phyloP scores from a whole-genome alignment of 495 filamentous ascomycete species.

The Pyrenopolyporus hunteri region DNA sequence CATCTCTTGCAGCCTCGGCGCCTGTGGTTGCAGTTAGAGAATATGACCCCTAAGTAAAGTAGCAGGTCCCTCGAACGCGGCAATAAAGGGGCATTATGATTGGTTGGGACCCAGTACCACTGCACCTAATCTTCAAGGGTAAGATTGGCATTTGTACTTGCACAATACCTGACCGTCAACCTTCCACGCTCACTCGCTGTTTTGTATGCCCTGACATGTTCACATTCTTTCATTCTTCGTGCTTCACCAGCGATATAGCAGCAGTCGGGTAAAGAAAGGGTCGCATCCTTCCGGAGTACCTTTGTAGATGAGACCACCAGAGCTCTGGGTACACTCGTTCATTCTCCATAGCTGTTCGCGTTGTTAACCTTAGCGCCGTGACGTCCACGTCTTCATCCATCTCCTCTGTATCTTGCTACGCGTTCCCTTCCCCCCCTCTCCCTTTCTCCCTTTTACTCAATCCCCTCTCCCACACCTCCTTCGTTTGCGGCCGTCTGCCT shows the following conservation, averaged over 20 bases:
- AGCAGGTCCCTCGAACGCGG: constrained; percentile 10
- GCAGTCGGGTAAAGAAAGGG: constrained; percentile 12
- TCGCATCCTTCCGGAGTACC: constrained; percentile 22
- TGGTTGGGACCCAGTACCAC: constrained; percentile 1
- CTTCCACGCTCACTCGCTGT: no score
- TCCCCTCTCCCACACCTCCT: neutral
- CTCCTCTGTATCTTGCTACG: neutral
- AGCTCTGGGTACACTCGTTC: constrained; percentile 14
- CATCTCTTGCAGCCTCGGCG: constrained; percentile 27
- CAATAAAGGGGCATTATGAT: constrained; percentile 9
- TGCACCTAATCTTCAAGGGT: neutral
- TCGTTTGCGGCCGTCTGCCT: constrained; percentile 26
- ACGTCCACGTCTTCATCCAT: constrained; percentile 9
- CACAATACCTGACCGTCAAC: no score
- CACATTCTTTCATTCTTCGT: no score
- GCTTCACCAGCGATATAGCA: constrained; percentile 15
- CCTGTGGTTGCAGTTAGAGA: constrained; percentile 10
- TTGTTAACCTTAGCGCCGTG: constrained; percentile 16
- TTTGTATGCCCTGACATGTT: constrained; percentile 31
- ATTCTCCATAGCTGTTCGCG: neutral
- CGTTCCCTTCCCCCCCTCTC: neutral
- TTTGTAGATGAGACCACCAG: constrained; percentile 28
- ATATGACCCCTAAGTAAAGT: constrained; percentile 17
- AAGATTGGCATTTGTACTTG: no score
- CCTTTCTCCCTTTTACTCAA: neutral